Percentiles rank a stretch among this genome's conserved stretches.
phyloP scores from a whole-genome alignment of 1,284 basidiomycete genomes.

The Earliella scabrosa region DNA sequence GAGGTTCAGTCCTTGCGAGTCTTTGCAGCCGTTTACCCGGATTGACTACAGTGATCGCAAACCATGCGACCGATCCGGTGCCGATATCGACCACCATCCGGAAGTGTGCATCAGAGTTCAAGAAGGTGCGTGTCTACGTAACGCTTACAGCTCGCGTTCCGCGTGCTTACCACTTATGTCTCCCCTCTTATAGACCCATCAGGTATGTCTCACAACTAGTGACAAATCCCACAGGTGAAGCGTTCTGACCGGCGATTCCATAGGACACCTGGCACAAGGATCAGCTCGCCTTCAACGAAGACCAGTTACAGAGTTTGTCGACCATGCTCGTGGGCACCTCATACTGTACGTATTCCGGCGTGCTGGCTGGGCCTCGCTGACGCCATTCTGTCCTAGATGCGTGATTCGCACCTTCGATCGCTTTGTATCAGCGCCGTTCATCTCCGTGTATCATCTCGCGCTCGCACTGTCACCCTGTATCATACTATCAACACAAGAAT shows the following conservation, averaged over 20 bases:
- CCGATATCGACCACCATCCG: conserved; percentile 93
- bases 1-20: conserved; percentile 16
- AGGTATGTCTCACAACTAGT: conserved; percentile 44
- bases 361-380: background rate
- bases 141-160: conserved; percentile 19
- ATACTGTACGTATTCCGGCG: conserved; percentile 66
- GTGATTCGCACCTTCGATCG: conserved; percentile 4
- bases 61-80: conserved; percentile 88
- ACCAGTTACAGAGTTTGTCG: conserved; percentile 86
- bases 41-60: conserved; percentile 61
- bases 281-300: conserved; percentile 88
- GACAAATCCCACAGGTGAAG: background rate
- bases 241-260: conserved; percentile 1
- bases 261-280: conserved; percentile 94
- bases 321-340: conserved; percentile 91
- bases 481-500: conserved; percentile 3
- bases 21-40: conserved; percentile 9
- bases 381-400: conserved; percentile 12
- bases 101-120: conserved; percentile 88
- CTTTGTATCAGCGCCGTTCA: conserved; percentile 2
- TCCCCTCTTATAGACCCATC: conserved; percentile 58
- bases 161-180: conserved; percentile 19
- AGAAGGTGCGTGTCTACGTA: conserved; percentile 60
- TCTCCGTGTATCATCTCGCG: conserved; percentile 11
- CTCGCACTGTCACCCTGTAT: conserved; percentile 13